Base-by-base conservation (phyloP, 345 rosid species). In the Corchorus capsularis region DNA sequence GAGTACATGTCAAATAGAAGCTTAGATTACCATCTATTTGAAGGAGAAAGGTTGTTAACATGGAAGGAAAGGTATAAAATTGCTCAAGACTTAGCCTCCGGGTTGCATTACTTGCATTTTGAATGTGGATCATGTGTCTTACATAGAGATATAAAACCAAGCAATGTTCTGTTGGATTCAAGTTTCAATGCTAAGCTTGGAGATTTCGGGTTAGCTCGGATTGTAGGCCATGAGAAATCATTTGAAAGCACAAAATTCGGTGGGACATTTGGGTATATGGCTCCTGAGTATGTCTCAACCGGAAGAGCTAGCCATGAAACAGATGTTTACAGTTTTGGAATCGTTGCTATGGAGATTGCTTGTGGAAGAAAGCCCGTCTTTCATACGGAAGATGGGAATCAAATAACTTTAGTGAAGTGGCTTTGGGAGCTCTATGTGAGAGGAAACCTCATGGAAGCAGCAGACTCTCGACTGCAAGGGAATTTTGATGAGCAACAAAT, bases 61-160 rank as follows among this genome's bases (percentile, higher is more conserved):
- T 82, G 82, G 87, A 79, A 49, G 10, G 63, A 10, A 4, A 64
- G 80, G 59, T 75, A 20, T 47, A 34, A 8, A 27, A 79, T 75
- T 10, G 78, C 66, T 6, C 46, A 14, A 17, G 87, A 80, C 49
- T 63, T 84, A 54, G 87, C 83, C 34, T 70, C 78, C 0, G 73
- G 71, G 0, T 75, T 82, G 73, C 53, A 69, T 37, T 81, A 84
- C 73, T n/a, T 84, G 22, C 87, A 84, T 13, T 59, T 77, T 56
- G 75, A 74, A 0, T 47, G 83, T 13, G 70, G 82, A 0, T 78
- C 47, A 34, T 45, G 72, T n/a, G 78, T 82, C 55, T 41, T 84
- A 8, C 83, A 79, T 65, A 54, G n/a, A n/a, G n/a, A n/a, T n/a
- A n/a, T n/a, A n/a, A n/a, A n/a, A n/a, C n/a, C n/a, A n/a, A n/a